Conservation (phyloP, 306 rosid species). For the Prunus mongolica region DNA sequence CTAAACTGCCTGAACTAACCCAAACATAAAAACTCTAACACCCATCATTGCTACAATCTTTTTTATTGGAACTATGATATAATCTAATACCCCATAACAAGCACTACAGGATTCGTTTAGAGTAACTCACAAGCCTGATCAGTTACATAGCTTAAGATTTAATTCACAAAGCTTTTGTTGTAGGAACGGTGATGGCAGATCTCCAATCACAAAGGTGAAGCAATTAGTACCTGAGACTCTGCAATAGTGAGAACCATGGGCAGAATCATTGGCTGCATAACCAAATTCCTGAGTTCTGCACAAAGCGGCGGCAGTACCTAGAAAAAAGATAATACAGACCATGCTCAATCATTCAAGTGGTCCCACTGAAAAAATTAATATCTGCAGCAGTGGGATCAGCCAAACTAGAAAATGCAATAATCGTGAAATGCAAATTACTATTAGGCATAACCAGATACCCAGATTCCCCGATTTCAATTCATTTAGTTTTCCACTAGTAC, state of each 20-base stretch:
- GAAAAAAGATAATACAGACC: slow-evolving; percentile 26
- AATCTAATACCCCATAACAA: neutral
- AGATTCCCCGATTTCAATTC: neutral
- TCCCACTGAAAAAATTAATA: neutral
- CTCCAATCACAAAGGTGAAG: neutral
- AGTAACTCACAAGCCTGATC: neutral
- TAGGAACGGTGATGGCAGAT: neutral
- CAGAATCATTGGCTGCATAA: slow-evolving; percentile 94
- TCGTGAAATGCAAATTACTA: neutral
- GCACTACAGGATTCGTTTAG: neutral
- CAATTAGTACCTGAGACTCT: slow-evolving; percentile 81
- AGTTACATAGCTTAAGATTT: neutral
- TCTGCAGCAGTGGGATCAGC: neutral
- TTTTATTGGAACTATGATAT: neutral
- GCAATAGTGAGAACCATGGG: slow-evolving; percentile 99
- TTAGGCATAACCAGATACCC: neutral
- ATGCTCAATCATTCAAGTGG: slow-evolving; percentile 6
- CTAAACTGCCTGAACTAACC: neutral
- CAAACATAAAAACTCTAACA: neutral
- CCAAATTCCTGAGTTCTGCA: slow-evolving; percentile 96
- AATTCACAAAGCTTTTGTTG: neutral
- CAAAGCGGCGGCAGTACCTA: slow-evolving; percentile 99
- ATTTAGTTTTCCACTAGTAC: neutral
- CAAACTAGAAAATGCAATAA: neutral
- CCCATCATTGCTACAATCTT: neutral